Evolutionary conservation across 1,284 basidiomycete species (phyloP), one percentile per base, ranked within the genome.

Genomic region (Cryptococcus hybrid): DNA sequence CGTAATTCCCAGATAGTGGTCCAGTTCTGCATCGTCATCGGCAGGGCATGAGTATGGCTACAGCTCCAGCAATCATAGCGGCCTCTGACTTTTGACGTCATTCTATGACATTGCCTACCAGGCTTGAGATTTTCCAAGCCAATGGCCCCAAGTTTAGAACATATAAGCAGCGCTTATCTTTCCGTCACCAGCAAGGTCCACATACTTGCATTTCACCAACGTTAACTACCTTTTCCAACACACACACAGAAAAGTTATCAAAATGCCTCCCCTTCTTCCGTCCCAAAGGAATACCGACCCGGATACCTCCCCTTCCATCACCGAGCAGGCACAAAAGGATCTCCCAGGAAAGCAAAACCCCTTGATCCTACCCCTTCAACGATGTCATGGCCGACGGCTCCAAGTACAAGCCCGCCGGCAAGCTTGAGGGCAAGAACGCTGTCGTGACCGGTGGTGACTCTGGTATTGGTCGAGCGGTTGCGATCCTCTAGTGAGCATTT

Each of bases 381-480:
- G 81, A 83, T 58, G 65, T 82, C 45, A 78, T 81, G 37, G 79
- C 81, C 4, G 82, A 84, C 64, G 83, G 83, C 13, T 59, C 59
- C 13, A 70, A 69, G 62, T 75, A 75, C 62, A 73, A 74, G 65
- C 57, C 72, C 18, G 68, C 73, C 6, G 79, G 78, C 44, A 80
- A 80, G 70, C 75, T 81, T 35, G 57, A 79, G 53, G 79, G 78
- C 34, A 81, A 81, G 68, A 77, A 75, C 15, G 76, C 78, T 15
- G 13, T 70, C 12, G 63, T 74, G 13, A 75, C 73, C 4, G 78
- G 80, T 4, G 80, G 80, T 18, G 80, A 82, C 61, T 69, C 65
- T 51, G 80, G 80, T 38, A 81, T 82, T 56, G 80, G 80, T 7
- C 69, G 80, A 40, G 65, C 73, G 2, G 69, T 74, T 9, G 70